A percentile compares a stretch with the other conserved stretches of the same genome.
phyloP scores from a whole-genome alignment of 352 stramenopile genomes.

The Aphanomyces euteiches region DNA sequence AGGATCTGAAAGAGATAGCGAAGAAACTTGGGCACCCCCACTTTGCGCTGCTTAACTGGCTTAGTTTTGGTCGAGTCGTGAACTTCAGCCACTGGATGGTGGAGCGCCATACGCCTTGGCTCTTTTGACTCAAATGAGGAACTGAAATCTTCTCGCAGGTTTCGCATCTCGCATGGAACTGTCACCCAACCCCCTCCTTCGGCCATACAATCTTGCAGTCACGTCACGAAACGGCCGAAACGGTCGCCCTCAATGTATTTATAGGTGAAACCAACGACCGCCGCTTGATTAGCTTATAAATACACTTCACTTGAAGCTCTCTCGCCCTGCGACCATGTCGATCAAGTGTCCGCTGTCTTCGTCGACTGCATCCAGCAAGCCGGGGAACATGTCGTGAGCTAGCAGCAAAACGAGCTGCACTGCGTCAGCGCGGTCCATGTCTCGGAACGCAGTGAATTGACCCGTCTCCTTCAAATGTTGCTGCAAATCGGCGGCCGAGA shows the following conservation, averaged over 20 bases:
- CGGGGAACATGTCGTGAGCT: conserved; percentile 59
- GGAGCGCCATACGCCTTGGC: neutral
- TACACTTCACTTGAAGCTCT: conserved; percentile 18
- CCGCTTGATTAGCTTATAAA: neutral
- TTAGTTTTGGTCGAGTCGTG: neutral
- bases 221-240: conserved; percentile 1
- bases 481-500: conserved; percentile 53
- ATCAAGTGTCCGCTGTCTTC: conserved; percentile 71
- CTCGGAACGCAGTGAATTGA: conserved; percentile 16
- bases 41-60: conserved; percentile 27
- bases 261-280: neutral
- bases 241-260: neutral
- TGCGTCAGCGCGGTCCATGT: conserved; percentile 17
- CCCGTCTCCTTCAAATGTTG: conserved; percentile 29
- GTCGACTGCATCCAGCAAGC: conserved; percentile 74
- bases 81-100: neutral
- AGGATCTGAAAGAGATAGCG: conserved; percentile 77
- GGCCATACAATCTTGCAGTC: conserved; percentile 3
- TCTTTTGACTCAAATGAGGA: conserved; percentile 9
- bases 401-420: conserved; percentile 56
- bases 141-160: conserved; percentile 20
- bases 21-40: conserved; percentile 61
- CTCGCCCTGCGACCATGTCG: conserved; percentile 51
- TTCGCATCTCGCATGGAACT: neutral
- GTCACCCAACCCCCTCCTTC: neutral